Percentiles rank a stretch among this genome's conserved stretches.
These are phyloP conservation scores for Spathaspora gorwiae DNA, from an alignment of 805 yeast genomes.

Conservation along the genomic window DNA sequence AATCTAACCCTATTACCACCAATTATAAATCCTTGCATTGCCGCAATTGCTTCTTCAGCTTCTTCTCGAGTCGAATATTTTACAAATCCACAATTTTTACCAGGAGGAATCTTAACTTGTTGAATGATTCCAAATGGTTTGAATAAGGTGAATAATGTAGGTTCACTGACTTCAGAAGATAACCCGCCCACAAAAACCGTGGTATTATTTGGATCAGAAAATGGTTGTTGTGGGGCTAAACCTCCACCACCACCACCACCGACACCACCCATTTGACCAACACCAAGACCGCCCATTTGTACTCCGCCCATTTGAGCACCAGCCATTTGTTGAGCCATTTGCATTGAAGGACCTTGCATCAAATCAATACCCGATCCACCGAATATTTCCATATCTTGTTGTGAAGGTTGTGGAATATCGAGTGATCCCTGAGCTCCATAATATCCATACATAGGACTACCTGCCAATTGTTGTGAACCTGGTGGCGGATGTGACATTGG, in stretches of 20 bases:
- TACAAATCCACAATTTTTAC: slow-evolving; percentile 85
- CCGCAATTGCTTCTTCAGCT: slow-evolving; percentile 80
- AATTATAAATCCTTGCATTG: slow-evolving; percentile 87
- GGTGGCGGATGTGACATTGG: slow-evolving; percentile 10
- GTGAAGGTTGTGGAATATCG: neutral
- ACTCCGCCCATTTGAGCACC: neutral
- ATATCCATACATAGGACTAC: neutral
- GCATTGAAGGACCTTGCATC: neutral
- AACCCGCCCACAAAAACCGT: slow-evolving; percentile 79
- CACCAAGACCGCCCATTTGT: too few species aligned
- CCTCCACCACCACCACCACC: too few species aligned
- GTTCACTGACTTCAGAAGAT: slow-evolving; percentile 59
- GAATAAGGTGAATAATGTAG: slow-evolving; percentile 55
- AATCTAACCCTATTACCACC: slow-evolving; percentile 79
- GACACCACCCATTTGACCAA: too few species aligned
- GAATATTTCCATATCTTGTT: neutral
- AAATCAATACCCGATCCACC: neutral
- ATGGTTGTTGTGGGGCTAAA: slow-evolving; percentile 18
- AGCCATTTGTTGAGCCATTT: neutral
- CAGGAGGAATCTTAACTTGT: slow-evolving; percentile 72
- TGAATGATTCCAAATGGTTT: slow-evolving; percentile 69
- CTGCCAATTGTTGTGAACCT: slow-evolving; percentile 2
- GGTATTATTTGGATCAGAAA: slow-evolving; percentile 58
- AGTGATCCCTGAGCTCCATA: neutral
- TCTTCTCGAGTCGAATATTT: slow-evolving; percentile 72